A percentile compares a stretch with the other conserved stretches of the same genome.
phyloP scores from a whole-genome alignment of 352 stramenopile species.

The Phytophthora aleatoria region DNA sequence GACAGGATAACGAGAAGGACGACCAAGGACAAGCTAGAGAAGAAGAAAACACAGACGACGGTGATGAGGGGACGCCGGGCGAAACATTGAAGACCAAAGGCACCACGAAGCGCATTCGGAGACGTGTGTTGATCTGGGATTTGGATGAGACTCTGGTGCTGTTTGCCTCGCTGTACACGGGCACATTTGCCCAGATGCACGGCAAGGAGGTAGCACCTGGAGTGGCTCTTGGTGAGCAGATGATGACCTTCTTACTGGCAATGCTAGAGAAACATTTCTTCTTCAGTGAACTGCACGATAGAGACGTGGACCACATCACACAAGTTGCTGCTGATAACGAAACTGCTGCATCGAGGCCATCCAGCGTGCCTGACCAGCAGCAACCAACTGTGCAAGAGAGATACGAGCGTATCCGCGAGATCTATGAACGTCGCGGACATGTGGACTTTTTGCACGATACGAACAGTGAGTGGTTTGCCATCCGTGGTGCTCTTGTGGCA shows the following conservation, averaged over 20 bases:
- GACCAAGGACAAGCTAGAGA: constrained; percentile 10
- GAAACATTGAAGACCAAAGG: neutral
- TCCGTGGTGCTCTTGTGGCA: constrained; percentile 63
- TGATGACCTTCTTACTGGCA: constrained; percentile 85
- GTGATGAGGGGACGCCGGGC: neutral
- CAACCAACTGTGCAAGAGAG: constrained; percentile 30
- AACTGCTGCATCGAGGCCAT: neutral
- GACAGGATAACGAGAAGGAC: neutral
- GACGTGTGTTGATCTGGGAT: constrained; percentile 83
- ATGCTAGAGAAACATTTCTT: constrained; percentile 88
- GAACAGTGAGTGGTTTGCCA: constrained; percentile 72
- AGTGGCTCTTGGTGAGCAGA: constrained; percentile 75
- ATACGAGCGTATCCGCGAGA: constrained; percentile 75
- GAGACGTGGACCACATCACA: constrained; percentile 73
- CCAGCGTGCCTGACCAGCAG: neutral
- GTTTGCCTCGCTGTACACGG: constrained; percentile 82
- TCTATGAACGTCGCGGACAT: constrained; percentile 66
- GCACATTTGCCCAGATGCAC: constrained; percentile 64
- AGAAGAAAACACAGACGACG: constrained; percentile 11
- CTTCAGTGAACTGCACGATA: constrained; percentile 78
- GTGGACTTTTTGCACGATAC: constrained; percentile 76
- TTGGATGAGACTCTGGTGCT: constrained; percentile 84
- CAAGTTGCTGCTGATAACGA: constrained; percentile 21
- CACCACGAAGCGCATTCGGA: constrained; percentile 12
- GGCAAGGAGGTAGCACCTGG: constrained; percentile 63